phyloP scores from a whole-genome alignment of 805 yeast genomes.

The Yarrowia hollandica region DNA sequence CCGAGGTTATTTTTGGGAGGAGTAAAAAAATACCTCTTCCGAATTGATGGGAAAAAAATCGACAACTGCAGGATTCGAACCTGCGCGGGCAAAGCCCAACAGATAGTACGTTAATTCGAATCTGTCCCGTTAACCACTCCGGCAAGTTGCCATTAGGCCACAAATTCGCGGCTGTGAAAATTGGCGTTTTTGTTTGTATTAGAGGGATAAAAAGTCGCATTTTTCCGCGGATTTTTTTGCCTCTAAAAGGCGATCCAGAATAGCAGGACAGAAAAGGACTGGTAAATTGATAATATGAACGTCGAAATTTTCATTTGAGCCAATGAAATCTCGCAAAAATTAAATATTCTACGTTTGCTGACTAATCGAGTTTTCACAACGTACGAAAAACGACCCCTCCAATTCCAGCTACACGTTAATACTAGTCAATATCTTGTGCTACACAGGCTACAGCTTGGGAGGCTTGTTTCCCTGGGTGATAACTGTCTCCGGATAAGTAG shows the following conservation, averaged over 20 bases:
- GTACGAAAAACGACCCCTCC: no score
- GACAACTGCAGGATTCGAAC: slow-evolving; percentile 43
- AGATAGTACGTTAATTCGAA: slow-evolving; percentile 28
- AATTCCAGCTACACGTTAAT: no score
- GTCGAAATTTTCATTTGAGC: no score
- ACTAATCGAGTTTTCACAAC: no score
- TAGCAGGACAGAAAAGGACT: no score
- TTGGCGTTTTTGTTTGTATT: neutral
- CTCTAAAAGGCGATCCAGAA: no score
- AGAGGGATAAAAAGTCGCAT: neutral
- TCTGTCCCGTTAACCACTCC: slow-evolving; percentile 30
- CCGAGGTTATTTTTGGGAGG: neutral
- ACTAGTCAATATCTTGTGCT: no score
- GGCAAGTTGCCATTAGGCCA: slow-evolving; percentile 29
- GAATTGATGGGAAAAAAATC: slow-evolving; percentile 27
- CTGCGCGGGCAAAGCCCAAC: slow-evolving; percentile 42
- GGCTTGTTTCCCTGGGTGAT: slow-evolving; percentile 19
- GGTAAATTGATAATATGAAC: no score
- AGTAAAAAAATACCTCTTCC: neutral
- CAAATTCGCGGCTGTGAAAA: neutral
- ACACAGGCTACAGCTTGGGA: slow-evolving; percentile 1
- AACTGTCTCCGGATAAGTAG: neutral
- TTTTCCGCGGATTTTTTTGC: neutral
- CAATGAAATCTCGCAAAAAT: no score
- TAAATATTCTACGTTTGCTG: no score